A percentile compares a stretch with the other conserved stretches of the same genome.
These are phyloP conservation scores for Andrographis paniculata DNA, from an alignment of 305 asterid genomes.

Conservation along the genomic window DNA sequence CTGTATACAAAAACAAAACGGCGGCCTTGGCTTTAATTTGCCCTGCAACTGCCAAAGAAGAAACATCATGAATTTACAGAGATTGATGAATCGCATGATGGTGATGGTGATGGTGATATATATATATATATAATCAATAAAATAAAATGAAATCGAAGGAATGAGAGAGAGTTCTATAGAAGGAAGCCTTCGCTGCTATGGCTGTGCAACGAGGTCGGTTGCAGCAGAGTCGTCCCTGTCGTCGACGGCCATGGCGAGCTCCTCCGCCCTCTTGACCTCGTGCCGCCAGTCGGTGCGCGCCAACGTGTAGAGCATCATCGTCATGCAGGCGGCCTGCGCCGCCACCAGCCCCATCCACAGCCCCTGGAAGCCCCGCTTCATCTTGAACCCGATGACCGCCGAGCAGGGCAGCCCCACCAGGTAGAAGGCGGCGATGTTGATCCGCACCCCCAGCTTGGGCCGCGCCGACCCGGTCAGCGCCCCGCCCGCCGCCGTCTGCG, in stretches of 20 bases:
- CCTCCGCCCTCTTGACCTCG: constrained; percentile 68
- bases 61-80: no score
- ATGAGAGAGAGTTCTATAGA: background rate
- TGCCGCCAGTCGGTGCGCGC: constrained; percentile 61
- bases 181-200: no score
- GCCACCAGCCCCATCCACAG: constrained; percentile 75
- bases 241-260: constrained; percentile 30
- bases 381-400: constrained; percentile 40
- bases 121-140: background rate
- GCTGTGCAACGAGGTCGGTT: constrained; percentile 28
- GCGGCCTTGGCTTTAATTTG: no score
- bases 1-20: no score
- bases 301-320: constrained; percentile 48
- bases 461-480: constrained; percentile 71
- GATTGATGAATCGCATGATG: no score
- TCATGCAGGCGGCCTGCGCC: constrained; percentile 48
- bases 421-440: constrained; percentile 72
- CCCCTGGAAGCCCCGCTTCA: constrained; percentile 55
- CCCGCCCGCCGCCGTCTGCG: constrained; percentile 81
- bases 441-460: constrained; percentile 60
- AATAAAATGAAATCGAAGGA: background rate
- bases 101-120: no score
- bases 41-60: no score
- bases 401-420: constrained; percentile 73
- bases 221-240: constrained; percentile 31